Evolutionary conservation across 148 eudicot species (phyloP).

Genomic region (Rhododendron mucronatum): DNA sequence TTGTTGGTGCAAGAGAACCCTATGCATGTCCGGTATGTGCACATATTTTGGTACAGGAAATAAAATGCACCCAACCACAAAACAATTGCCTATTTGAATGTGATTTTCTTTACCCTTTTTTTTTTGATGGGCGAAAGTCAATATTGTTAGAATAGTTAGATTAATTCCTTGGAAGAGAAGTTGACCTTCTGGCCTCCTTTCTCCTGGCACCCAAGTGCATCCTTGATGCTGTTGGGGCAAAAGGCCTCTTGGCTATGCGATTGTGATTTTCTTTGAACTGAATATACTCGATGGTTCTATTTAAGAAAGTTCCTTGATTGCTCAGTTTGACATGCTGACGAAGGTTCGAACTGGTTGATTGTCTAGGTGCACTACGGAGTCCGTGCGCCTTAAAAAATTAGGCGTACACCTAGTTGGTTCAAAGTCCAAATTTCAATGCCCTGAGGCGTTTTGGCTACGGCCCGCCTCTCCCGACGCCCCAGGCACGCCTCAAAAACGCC

Average conservation of each 20-base stretch:
- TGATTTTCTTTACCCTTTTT: not conserved
- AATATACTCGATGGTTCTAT: not conserved
- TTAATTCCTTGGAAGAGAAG: not conserved
- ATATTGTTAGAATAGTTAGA: too few species aligned
- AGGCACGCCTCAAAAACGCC: too few species aligned
- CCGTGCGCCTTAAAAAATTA: too few species aligned
- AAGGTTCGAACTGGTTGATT: slow-evolving; percentile 5
- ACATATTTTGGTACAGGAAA: not conserved
- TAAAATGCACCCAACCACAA: not conserved
- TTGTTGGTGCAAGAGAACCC: not conserved
- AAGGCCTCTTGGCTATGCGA: not conserved
- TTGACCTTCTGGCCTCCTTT: too few species aligned
- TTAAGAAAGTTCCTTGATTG: not conserved
- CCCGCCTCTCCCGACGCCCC: too few species aligned
- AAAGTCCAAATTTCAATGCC: too few species aligned
- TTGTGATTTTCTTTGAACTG: not conserved
- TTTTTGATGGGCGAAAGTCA: too few species aligned
- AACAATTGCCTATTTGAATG: not conserved
- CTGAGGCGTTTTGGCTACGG: too few species aligned
- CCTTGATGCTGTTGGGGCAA: not conserved
- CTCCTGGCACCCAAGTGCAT: too few species aligned
- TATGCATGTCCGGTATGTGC: not conserved
- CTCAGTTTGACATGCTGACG: not conserved
- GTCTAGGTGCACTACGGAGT: too few species aligned
- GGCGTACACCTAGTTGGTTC: too few species aligned